Evolutionary conservation across 2,329 filamentous ascomycete species (phyloP).

Genomic region (Colletotrichum acutatum): DNA sequence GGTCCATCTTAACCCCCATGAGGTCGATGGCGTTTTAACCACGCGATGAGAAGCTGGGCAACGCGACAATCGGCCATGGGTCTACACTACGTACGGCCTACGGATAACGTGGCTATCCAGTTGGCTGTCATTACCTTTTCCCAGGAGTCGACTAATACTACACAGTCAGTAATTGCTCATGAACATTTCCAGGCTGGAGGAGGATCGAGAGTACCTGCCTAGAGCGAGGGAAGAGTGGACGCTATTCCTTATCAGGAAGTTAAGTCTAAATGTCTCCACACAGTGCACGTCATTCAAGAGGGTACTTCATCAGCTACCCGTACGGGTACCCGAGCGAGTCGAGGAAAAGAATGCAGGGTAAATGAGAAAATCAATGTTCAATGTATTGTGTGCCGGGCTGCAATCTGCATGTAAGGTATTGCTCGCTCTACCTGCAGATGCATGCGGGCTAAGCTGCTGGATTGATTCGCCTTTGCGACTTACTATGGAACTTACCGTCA

Average conservation of each 20-base stretch:
- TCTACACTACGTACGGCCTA: too few species aligned
- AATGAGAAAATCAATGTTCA: constrained; percentile 14
- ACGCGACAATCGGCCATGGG: neutral
- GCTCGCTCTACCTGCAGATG: neutral
- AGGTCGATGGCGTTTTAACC: constrained; percentile 6
- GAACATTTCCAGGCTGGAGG: neutral
- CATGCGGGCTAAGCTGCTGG: neutral
- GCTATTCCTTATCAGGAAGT: constrained; percentile 21
- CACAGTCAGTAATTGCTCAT: neutral
- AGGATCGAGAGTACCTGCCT: neutral
- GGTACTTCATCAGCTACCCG: constrained; percentile 31
- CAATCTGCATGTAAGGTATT: neutral
- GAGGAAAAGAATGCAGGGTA: constrained; percentile 20
- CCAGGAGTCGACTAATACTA: neutral
- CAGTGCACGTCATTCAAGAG: neutral
- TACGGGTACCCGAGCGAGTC: constrained; percentile 15
- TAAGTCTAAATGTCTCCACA: neutral
- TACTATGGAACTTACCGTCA: neutral
- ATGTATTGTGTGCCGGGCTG: constrained; percentile 14
- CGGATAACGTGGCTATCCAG: neutral
- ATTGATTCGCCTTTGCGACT: neutral
- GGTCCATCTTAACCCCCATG: neutral
- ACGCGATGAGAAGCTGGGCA: neutral
- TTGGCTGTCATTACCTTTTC: neutral
- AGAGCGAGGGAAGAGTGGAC: constrained; percentile 1